Conservation (phyloP, 2,329 filamentous ascomycete genomes). For the Gnomoniopsis sp. region DNA sequence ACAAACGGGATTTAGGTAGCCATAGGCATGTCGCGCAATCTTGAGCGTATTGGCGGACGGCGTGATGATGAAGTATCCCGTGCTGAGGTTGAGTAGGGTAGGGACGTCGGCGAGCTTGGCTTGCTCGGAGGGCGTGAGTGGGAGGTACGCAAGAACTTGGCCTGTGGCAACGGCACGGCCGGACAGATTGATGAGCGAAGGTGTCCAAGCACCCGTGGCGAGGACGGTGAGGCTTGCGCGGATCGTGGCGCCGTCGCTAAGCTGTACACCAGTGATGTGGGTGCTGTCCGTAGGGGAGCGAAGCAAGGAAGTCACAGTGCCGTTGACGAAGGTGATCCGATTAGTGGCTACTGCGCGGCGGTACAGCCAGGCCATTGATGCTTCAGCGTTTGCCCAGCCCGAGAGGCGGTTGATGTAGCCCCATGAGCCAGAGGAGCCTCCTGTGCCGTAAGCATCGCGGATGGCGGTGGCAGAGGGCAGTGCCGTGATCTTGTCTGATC, state of each 20-base stretch:
- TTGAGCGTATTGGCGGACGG: constrained; percentile 62
- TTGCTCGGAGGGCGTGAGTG: constrained; percentile 70
- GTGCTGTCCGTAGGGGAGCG: constrained; percentile 21
- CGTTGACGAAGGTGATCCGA: constrained; percentile 54
- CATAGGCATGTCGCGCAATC: constrained; percentile 66
- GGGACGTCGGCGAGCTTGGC: constrained; percentile 61
- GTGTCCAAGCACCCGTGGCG: constrained; percentile 85
- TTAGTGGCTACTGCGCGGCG: constrained; percentile 49
- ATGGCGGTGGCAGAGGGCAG: constrained; percentile 45
- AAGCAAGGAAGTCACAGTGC: constrained; percentile 42
- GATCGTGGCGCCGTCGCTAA: constrained; percentile 32
- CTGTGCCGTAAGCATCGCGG: constrained; percentile 40
- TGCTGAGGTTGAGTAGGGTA: constrained; percentile 68
- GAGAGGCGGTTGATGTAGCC: constrained; percentile 72
- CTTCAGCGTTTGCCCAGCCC: constrained; percentile 79
- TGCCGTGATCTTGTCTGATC: constrained; percentile 37
- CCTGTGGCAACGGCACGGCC: constrained; percentile 78
- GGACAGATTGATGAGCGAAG: constrained; percentile 70
- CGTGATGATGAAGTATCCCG: constrained; percentile 72
- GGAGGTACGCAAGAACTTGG: constrained; percentile 75
- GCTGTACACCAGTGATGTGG: constrained; percentile 51
- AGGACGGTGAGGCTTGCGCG: constrained; percentile 67
- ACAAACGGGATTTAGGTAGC: constrained; percentile 56
- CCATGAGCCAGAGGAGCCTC: constrained; percentile 55
- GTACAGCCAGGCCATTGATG: constrained; percentile 63